Conservation (phyloP, 1,284 basidiomycete genomes). For the Paramarasmius palmivorus region DNA sequence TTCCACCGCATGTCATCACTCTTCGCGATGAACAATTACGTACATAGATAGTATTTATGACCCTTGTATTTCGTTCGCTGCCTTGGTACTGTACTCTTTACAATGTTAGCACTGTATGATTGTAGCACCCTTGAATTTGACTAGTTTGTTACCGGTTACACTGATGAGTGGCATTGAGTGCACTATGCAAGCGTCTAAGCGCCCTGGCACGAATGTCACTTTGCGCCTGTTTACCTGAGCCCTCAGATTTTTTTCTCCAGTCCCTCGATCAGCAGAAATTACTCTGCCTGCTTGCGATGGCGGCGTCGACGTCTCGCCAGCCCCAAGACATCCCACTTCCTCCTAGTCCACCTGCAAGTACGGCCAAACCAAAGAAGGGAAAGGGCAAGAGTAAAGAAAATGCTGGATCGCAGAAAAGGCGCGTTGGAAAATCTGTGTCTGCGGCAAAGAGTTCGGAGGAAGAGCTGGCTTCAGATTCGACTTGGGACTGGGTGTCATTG, state of each 20-base stretch:
- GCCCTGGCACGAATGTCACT: neutral
- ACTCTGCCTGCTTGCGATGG: conserved; percentile 23
- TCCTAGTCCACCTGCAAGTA: conserved; percentile 9
- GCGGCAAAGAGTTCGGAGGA: conserved; percentile 14
- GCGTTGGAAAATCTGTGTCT: conserved; percentile 17
- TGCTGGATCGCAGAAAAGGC: conserved; percentile 22
- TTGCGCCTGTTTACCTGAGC: conserved; percentile 4
- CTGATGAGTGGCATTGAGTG: no score
- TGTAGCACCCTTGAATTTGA: neutral
- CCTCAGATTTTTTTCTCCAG: conserved; percentile 10
- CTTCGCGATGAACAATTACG: neutral
- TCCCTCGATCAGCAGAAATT: neutral
- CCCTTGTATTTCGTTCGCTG: neutral
- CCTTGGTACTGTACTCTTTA: neutral
- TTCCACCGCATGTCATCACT: no score
- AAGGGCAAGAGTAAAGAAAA: conserved; percentile 37
- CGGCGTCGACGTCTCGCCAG: conserved; percentile 36
- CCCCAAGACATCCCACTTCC: conserved; percentile 25
- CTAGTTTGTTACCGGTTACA: neutral
- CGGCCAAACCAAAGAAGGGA: conserved; percentile 12
- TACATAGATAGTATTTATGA: conserved; percentile 4
- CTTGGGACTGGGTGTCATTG: conserved; percentile 73
- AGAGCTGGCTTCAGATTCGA: conserved; percentile 28
- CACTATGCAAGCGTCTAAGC: no score
- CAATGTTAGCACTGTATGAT: neutral